Evolutionary conservation across 2,329 filamentous ascomycete species (phyloP), one percentile per base, ranked within the genome.

Genomic region (Stylonectria norvegica): DNA sequence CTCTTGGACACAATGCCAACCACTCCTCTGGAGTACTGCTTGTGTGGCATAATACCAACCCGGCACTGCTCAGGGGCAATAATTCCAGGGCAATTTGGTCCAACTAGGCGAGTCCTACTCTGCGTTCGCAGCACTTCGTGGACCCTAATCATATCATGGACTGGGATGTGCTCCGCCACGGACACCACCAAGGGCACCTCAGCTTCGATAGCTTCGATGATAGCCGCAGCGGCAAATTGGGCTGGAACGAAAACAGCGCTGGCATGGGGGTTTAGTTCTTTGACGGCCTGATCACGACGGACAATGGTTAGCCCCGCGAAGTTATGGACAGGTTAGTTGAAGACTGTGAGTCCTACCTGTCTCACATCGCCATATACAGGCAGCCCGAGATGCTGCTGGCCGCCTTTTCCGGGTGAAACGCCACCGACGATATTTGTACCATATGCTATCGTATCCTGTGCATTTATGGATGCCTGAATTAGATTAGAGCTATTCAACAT

Each of bases 11-110:
- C 78, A 39, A 91, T 86, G 2, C 85, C 86, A 16, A 91, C 70
- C 41, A 78, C 75, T 0, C 85, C 86, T 1, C 79, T 75, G 1
- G 39, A 45, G 18, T 67, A 69, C 49, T 69, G 65, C 20, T 53
- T 56, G 34, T 64, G 65, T 1, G 65, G 66, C 66, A 69, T 69
- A 28, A 69, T 68, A 2, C 66, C 66, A 5, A 68, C 59, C 1
- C 65, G 42, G 52, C 86, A 90, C 3, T 80, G 82, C 16, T 81
- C 75, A 0, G 85, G 82, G 4, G 84, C 85, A 41, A 90, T 88
- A 46, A 91, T 89, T 0, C 86, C 86, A 0, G 86, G 85, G 15
- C 83, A 85, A 58, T 90, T 91, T n/a, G 86, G 83, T 2, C 86
- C 86, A 0, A 91, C 83, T 0, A 91, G 72, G 5, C 86, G 72